These are phyloP conservation scores for Nepenthes alata DNA, from an alignment of 179 eudicot species.

Conservation along the genomic window DNA sequence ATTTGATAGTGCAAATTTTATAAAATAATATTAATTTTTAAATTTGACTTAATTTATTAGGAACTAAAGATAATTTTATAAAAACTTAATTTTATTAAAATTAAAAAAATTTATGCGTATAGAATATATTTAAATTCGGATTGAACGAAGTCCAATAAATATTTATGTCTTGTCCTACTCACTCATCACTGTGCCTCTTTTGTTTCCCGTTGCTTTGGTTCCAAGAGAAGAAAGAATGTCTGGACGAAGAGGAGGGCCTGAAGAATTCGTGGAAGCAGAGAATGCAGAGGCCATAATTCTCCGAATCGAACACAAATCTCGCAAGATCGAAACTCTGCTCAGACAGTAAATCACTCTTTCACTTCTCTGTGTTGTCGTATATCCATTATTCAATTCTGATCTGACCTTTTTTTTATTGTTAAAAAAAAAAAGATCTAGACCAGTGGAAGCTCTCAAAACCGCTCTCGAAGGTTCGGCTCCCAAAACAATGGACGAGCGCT, in stretches of 20 bases:
- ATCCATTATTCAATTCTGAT: conserved; percentile 4
- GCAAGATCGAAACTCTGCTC: conserved; percentile 87
- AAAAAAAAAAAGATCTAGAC: conserved; percentile 41
- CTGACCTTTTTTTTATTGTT: not conserved
- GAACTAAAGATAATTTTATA: too few relatives aligned
- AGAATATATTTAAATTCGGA: too few relatives aligned
- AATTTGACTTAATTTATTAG: too few relatives aligned
- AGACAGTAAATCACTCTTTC: conserved; percentile 45
- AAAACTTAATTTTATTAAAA: too few relatives aligned
- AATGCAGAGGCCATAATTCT: conserved; percentile 87
- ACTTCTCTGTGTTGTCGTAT: not conserved
- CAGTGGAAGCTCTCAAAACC: conserved; percentile 90
- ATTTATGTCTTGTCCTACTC: too few relatives aligned
- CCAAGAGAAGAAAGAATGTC: conserved; percentile 11
- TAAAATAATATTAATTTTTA: too few relatives aligned
- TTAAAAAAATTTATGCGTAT: too few relatives aligned
- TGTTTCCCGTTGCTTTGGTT: too few relatives aligned
- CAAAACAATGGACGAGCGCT: conserved; percentile 70
- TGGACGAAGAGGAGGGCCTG: conserved; percentile 31
- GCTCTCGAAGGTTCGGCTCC: conserved; percentile 89
- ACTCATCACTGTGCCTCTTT: too few relatives aligned
- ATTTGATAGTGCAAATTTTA: too few relatives aligned
- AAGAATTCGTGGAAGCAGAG: conserved; percentile 60
- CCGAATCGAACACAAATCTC: conserved; percentile 83
- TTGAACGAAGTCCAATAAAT: too few relatives aligned